Evolutionary conservation across 352 stramenopile species (phyloP).

Genomic region (Globisporangium emineosum): DNA sequence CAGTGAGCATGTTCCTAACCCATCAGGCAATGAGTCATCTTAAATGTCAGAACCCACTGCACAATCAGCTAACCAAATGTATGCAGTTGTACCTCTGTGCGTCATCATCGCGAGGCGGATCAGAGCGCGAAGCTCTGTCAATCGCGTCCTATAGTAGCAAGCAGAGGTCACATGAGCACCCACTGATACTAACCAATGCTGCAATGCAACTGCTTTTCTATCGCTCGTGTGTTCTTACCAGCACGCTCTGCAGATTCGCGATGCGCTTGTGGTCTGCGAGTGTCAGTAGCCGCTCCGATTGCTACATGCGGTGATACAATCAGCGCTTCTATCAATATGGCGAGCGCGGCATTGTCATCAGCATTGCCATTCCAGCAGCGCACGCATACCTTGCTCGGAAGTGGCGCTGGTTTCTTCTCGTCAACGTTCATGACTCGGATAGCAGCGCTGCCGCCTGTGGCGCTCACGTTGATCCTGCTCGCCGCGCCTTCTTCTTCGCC

Average conservation of each 20-base stretch:
- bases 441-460: neutral
- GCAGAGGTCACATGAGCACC: neutral
- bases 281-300: slow-evolving; percentile 30
- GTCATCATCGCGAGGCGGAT: neutral
- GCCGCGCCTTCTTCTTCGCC: neutral
- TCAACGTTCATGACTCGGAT: neutral
- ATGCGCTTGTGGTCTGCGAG: slow-evolving; percentile 64
- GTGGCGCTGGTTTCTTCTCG: neutral
- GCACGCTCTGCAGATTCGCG: slow-evolving; percentile 41
- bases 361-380: too few relatives aligned
- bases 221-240: slow-evolving; percentile 14
- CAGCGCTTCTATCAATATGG: too few relatives aligned
- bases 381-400: neutral
- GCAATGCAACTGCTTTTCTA: neutral
- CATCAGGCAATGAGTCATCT: neutral
- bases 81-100: slow-evolving; percentile 6
- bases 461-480: neutral
- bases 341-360: neutral
- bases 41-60: too few relatives aligned
- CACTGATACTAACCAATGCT: neutral
- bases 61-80: neutral
- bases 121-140: neutral
- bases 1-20: slow-evolving; percentile 41
- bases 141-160: neutral
- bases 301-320: too few relatives aligned